Evolutionary conservation across 331 rosid species (phyloP), one percentile per base, ranked within the genome.

Genomic region (Malus hybrid): DNA sequence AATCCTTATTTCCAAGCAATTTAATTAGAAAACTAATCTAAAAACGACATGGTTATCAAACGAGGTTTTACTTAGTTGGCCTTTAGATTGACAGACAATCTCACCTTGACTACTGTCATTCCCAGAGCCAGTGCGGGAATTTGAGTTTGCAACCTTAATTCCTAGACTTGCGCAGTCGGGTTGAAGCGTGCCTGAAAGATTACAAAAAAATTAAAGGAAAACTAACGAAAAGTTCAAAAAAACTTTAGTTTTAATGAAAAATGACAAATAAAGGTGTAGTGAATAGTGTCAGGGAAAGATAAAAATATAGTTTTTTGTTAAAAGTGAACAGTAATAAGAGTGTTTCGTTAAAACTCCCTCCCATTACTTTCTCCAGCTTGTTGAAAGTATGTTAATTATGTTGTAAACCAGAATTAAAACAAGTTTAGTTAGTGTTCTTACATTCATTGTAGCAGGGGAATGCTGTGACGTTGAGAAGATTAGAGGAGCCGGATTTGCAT

Each of bases 391-490:
- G 22, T 24, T 34, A 62, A 16, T 10, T 16, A 20, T 14, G 36
- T n/a, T 4, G 1, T 59, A 9, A 16, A 7, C 10, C 52, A 59
- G 36, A 62, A 28, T 11, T 18, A 36, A 19, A 27, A 71, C 15
- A 9, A 32, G 24, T 33, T 1, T 0, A 36, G 57, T 52, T 52
- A 52, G 48, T 4, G 71, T 65, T 24, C 87, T 84, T 85, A 93
- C 98, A 93, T 81, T 81, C 84, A 48, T 81, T 88, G 80, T 93
- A 93, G 84, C 97, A 93, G 6, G 98, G 98, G 68, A 79, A 93
- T 54, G 76, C 82, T 1, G 96, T 48, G 65, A 75, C 36, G 68
- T 84, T 81, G 67, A 93, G 96, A 80, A 93, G 97, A 76, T 91
- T 93, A 24, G 3, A 72, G 76, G 14, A 86, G 56, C 84, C 88